phyloP scores from a whole-genome alignment of 495 filamentous ascomycete species.

The Talaromyces trachyspermus region DNA sequence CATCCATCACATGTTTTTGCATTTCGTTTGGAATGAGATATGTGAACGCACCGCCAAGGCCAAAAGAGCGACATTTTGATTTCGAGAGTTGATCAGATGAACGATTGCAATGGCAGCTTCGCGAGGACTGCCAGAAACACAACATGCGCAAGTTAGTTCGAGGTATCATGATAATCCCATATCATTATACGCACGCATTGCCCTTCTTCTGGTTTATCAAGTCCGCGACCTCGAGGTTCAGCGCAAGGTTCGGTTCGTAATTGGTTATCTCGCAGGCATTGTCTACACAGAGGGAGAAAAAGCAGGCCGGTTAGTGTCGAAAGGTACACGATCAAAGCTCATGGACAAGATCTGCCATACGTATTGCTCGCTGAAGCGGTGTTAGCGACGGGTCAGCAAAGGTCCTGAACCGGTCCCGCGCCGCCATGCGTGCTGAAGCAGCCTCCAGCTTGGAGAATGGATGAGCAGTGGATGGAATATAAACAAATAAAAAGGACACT shows the following conservation, averaged over 20 bases:
- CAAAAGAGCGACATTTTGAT: constrained; percentile 86
- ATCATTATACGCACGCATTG: constrained; percentile 58
- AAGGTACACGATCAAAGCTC: too few species aligned
- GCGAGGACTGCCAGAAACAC: constrained; percentile 51
- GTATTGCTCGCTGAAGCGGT: constrained; percentile 88
- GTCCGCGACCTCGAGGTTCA: constrained; percentile 95
- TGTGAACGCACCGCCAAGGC: constrained; percentile 57
- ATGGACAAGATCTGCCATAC: too few species aligned
- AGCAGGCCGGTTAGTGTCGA: too few species aligned
- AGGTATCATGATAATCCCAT: not conserved
- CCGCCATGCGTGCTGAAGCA: constrained; percentile 87
- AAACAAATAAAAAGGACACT: not conserved
- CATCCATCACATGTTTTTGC: not conserved
- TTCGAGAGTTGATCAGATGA: constrained; percentile 89
- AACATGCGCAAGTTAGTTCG: constrained; percentile 8
- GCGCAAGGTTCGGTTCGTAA: constrained; percentile 92
- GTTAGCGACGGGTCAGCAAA: constrained; percentile 72
- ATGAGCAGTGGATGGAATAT: constrained; percentile 8
- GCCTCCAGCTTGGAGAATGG: constrained; percentile 67
- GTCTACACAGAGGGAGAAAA: too few species aligned
- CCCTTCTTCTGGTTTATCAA: constrained; percentile 97
- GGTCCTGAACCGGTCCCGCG: constrained; percentile 88
- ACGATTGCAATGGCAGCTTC: constrained; percentile 95
- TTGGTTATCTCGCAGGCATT: constrained; percentile 93
- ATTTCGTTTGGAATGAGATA: constrained; percentile 7